A percentile compares a stretch with the other conserved stretches of the same genome.
phyloP scores from a whole-genome alignment of 2,329 filamentous ascomycete genomes.

The Colletotrichum euphorbiae region DNA sequence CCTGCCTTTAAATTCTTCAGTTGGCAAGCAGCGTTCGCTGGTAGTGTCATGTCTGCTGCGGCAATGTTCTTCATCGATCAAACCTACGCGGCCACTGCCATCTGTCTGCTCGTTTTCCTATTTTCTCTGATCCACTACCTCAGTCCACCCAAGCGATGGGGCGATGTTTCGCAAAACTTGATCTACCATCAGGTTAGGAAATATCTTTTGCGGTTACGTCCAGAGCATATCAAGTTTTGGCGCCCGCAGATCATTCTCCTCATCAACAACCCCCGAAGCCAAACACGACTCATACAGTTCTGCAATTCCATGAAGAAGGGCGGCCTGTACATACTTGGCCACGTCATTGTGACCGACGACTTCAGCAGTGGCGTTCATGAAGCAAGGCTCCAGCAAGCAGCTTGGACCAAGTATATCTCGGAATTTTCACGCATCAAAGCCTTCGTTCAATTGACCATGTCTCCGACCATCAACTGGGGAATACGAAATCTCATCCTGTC shows the following conservation, averaged over 20 bases:
- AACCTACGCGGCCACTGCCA: conserved; percentile 80
- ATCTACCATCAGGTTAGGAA: conserved; percentile 90
- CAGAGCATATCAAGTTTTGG: conserved; percentile 96
- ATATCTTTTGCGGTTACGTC: conserved; percentile 83
- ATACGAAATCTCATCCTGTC: conserved; percentile 84
- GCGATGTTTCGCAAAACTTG: conserved; percentile 88
- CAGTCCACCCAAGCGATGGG: conserved; percentile 88
- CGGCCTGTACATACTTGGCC: conserved; percentile 84
- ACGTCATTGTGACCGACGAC: conserved; percentile 88
- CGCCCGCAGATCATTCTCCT: conserved; percentile 87
- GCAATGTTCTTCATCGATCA: conserved; percentile 94
- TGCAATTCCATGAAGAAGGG: conserved; percentile 94
- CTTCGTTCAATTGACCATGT: conserved; percentile 88
- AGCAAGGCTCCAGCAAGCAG: conserved; percentile 81
- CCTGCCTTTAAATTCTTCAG: conserved; percentile 92
- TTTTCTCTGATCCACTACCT: conserved; percentile 89
- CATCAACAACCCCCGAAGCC: conserved; percentile 83
- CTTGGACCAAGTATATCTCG: conserved; percentile 86
- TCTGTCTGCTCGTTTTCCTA: conserved; percentile 78
- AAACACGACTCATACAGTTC: conserved; percentile 88
- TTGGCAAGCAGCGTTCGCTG: conserved; percentile 82
- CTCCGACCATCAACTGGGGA: conserved; percentile 86
- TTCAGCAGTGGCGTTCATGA: conserved; percentile 84
- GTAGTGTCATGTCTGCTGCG: conserved; percentile 78
- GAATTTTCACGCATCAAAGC: conserved; percentile 89